These are phyloP conservation scores for Brachypodium distachyon DNA, from an alignment of 202 grass and related monocot genomes.

Conservation along the genomic window DNA sequence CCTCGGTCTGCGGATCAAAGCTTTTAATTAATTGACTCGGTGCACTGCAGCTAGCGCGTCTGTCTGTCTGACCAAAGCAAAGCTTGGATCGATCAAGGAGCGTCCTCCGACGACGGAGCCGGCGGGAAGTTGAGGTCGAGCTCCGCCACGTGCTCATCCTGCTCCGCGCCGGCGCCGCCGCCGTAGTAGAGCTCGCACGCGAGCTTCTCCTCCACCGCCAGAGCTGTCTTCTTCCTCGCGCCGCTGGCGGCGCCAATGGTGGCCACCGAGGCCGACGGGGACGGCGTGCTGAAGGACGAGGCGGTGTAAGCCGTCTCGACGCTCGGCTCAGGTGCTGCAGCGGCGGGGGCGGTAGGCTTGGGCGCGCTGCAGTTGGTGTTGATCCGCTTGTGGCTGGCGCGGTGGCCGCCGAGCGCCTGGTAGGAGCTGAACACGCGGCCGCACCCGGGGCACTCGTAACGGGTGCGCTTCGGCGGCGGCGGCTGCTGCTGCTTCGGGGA, in stretches of 20 bases:
- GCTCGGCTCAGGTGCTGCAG: constrained; percentile 25
- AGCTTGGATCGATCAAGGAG: constrained; percentile 25
- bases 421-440: constrained; percentile 49
- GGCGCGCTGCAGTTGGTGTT: constrained; percentile 43
- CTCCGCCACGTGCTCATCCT: constrained; percentile 19
- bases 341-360: neutral
- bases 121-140: constrained; percentile 87
- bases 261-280: constrained; percentile 24
- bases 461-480: constrained; percentile 21
- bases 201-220: constrained; percentile 11
- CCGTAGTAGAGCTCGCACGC: constrained; percentile 37
- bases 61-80: no score
- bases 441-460: constrained; percentile 44
- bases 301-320: constrained; percentile 23
- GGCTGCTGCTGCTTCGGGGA: constrained; percentile 1
- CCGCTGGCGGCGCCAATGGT: constrained; percentile 1
- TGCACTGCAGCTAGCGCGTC: neutral
- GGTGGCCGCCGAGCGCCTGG: constrained; percentile 67
- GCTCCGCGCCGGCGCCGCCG: neutral
- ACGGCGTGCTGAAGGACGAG: constrained; percentile 14
- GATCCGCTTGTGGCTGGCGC: constrained; percentile 66
- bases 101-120: constrained; percentile 39
- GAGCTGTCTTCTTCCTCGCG: no score
- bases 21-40: neutral
- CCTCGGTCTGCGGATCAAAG: constrained; percentile 30